phyloP scores from a whole-genome alignment of 1,284 basidiomycete species.

The Ustilago sp. region DNA sequence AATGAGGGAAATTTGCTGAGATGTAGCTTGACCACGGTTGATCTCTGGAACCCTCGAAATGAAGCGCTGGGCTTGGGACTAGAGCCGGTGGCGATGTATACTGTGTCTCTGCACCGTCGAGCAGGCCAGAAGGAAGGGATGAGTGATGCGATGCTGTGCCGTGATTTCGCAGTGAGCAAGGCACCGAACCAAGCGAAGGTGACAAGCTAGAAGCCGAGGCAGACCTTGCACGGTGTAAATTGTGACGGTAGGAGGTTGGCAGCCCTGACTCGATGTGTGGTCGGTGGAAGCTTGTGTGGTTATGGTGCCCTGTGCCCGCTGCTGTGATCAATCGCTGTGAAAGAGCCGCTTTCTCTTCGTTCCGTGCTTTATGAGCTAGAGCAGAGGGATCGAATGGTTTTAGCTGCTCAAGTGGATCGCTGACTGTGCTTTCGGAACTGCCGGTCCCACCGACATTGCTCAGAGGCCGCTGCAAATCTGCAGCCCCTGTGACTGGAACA shows the following conservation, averaged over 20 bases:
- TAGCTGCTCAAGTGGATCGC: slow-evolving; percentile 25
- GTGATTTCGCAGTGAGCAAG: neutral
- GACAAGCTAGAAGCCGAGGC: neutral
- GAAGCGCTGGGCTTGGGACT: slow-evolving; percentile 20
- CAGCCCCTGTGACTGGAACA: neutral
- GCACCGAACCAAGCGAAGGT: neutral
- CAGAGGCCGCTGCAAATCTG: neutral
- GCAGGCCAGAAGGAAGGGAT: neutral
- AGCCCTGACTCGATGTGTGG: slow-evolving; percentile 15
- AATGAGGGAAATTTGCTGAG: neutral
- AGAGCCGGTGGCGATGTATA: neutral
- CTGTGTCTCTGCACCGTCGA: neutral
- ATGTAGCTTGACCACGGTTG: slow-evolving; percentile 11
- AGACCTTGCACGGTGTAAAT: neutral
- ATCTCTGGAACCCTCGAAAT: slow-evolving; percentile 4
- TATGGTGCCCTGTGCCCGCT: neutral
- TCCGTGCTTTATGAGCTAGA: neutral
- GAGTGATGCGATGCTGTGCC: neutral
- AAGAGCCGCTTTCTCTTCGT: neutral
- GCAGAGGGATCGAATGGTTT: neutral
- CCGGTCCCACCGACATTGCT: neutral
- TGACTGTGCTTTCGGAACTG: slow-evolving; percentile 2
- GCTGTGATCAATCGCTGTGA: neutral
- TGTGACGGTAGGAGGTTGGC: slow-evolving; percentile 19
- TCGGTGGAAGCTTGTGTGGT: slow-evolving; percentile 2